Conservation (phyloP, 106 monocot species). For the Dioscorea zingiberensis region DNA sequence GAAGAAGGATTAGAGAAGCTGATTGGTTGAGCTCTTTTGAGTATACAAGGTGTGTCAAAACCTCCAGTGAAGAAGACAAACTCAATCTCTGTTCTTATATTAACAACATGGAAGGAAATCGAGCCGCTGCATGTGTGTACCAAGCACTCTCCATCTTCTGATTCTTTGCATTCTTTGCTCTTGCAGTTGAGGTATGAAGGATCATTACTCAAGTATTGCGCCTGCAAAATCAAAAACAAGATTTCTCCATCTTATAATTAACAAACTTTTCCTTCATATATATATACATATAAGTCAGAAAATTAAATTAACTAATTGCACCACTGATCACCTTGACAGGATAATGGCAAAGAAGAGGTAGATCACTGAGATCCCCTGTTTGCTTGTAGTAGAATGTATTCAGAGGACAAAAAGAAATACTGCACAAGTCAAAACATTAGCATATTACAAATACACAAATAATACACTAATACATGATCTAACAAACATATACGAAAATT, state of each 20-base stretch:
- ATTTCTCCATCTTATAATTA: neutral
- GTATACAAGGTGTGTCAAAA: conserved; percentile 49
- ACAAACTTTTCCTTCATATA: too few species aligned
- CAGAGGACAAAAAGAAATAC: conserved; percentile 38
- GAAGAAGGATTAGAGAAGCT: conserved; percentile 44
- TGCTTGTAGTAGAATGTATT: conserved; percentile 31
- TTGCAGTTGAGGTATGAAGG: conserved; percentile 54
- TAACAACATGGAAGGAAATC: conserved; percentile 56
- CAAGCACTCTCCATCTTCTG: conserved; percentile 12
- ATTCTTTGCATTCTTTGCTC: conserved; percentile 26
- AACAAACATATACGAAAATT: conserved; percentile 1
- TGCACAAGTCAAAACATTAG: conserved; percentile 6
- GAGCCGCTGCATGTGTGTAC: conserved; percentile 43
- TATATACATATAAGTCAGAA: neutral
- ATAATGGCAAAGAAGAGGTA: conserved; percentile 84
- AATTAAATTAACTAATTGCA: neutral
- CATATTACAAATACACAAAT: neutral
- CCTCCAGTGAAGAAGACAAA: conserved; percentile 71
- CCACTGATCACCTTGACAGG: conserved; percentile 62
- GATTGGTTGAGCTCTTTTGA: conserved; percentile 37
- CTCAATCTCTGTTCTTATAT: conserved; percentile 63
- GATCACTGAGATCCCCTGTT: conserved; percentile 56
- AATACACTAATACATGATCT: neutral
- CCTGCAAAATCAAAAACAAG: conserved; percentile 28
- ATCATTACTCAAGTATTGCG: conserved; percentile 56